A percentile compares a stretch with the other conserved stretches of the same genome.
Conservation (phyloP, 1,139 yeast genomes). For the Suhomyces guaymorum region DNA sequence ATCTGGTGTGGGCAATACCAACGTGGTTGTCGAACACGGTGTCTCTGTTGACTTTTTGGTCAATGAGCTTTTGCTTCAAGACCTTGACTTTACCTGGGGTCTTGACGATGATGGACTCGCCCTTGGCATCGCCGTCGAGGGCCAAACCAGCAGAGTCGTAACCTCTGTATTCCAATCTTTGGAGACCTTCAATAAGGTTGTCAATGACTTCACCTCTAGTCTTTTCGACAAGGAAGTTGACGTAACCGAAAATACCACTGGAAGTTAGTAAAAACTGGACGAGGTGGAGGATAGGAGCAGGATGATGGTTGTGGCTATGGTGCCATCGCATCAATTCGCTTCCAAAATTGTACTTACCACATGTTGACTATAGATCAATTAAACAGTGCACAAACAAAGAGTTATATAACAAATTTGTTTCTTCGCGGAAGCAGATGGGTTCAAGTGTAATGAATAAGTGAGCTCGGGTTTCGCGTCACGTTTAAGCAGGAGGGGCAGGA, state of each 20-base stretch:
- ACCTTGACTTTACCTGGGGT: constrained; percentile 90
- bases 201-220: constrained; percentile 90
- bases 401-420: too few species aligned
- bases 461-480: background rate
- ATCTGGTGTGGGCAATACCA: constrained; percentile 98
- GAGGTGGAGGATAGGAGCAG: too few species aligned
- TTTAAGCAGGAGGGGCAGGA: background rate
- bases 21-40: constrained; percentile 80
- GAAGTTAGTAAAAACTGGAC: constrained; percentile 4
- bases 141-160: constrained; percentile 98
- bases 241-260: constrained; percentile 97
- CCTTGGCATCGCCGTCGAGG: constrained; percentile 79
- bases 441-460: background rate
- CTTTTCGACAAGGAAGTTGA: constrained; percentile 90
- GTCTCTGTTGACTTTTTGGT: constrained; percentile 55
- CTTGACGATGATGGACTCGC: constrained; percentile 67
- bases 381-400: too few species aligned
- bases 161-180: constrained; percentile 94
- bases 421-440: background rate
- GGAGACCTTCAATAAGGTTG: constrained; percentile 87
- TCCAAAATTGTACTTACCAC: too few species aligned
- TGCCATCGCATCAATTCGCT: too few species aligned
- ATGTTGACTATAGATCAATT: too few species aligned
- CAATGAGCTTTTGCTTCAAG: constrained; percentile 64
- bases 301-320: too few species aligned